Evolutionary conservation across 2,329 filamentous ascomycete genomes (phyloP).

Genomic region (Phialophora tarda): DNA sequence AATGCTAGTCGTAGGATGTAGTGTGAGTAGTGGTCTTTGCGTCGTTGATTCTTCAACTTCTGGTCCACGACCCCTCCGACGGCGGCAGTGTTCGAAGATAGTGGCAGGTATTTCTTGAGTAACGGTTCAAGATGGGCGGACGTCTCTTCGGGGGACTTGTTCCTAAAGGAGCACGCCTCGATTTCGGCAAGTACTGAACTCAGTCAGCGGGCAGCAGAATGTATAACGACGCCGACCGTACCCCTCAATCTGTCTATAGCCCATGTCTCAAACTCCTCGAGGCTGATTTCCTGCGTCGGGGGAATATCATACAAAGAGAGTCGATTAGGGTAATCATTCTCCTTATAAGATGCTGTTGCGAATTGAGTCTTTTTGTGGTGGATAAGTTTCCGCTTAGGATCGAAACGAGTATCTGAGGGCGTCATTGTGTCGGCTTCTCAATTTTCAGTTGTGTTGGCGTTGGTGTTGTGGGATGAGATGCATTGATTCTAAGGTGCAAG

Average conservation of each 20-base stretch:
- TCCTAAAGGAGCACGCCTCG: constrained; percentile 94
- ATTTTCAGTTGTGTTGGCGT: not conserved
- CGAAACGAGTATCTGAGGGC: constrained; percentile 52
- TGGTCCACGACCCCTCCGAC: constrained; percentile 56
- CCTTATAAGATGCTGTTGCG: constrained; percentile 74
- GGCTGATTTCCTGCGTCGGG: constrained; percentile 89
- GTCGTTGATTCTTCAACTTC: constrained; percentile 71
- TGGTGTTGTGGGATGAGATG: constrained; percentile 5
- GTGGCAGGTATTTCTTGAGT: constrained; percentile 82
- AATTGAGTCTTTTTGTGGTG: constrained; percentile 89
- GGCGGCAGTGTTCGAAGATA: constrained; percentile 74
- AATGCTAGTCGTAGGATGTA: constrained; percentile 96
- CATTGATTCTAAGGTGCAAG: not conserved
- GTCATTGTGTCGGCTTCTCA: constrained; percentile 46
- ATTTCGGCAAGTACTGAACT: constrained; percentile 56
- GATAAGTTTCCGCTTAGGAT: constrained; percentile 75
- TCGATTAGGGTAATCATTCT: constrained; percentile 79
- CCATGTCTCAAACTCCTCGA: constrained; percentile 99
- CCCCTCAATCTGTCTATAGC: constrained; percentile 88
- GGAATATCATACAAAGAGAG: constrained; percentile 91
- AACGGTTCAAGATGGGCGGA: constrained; percentile 81
- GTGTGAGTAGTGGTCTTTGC: constrained; percentile 97
- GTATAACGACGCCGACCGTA: constrained; percentile 48
- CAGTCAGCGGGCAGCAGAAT: constrained; percentile 20
- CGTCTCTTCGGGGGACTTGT: constrained; percentile 82